Base-by-base conservation (phyloP, 2,329 filamentous ascomycete species). In the Harringtonia lauricola region DNA sequence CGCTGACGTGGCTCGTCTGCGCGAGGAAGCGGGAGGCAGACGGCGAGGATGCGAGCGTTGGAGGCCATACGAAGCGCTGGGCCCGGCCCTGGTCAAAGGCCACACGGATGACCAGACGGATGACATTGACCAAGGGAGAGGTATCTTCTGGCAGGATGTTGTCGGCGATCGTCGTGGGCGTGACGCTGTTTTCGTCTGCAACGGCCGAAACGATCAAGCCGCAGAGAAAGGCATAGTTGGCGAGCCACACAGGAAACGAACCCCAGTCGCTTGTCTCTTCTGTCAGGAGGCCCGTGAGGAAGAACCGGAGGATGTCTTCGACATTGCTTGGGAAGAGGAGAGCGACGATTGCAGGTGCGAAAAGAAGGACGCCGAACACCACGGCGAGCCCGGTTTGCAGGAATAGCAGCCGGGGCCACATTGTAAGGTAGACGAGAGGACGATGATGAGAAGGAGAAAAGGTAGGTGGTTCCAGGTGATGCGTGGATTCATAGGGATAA, bases 41-140 rank as follows among this genome's bases (percentile, higher is more conserved):
- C 39, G 18, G 22, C 8, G 15, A 7, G 21, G 9, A 17, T 22
- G 3, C 9, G 1, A 21, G 3, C 6, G n/a, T 2, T 2, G 15
- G 15, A 26, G 48, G 46, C 48, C 46, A 48, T 4, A 3, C 12
- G 26, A 48, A 38, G 29, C 36, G 28, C 1, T 21, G 33, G 1
- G 28, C n/a, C 2, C n/a, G 28, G 34, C 48, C 46, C n/a, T 36
- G 39, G 29, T 48, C 34, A 21, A 50, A 50, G 3, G 48, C 48
- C 17, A 41, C 9, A 28, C 35, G 29, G n/a, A 40, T 24, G 3
- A 47, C 28, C 7, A 36, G 21, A 1, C 39, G 43, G 1, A 31
- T 38, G 2, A 36, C 15, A 10, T 31, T 24, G 13, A 44, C 31
- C 18, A 30, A 9, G 14, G 24, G 18, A 10, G 37, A 31, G 29